A percentile compares a stretch with the other conserved stretches of the same genome.
These are phyloP conservation scores for Candida taoyuanica DNA, from an alignment of 805 yeast species.

Conservation along the genomic window DNA sequence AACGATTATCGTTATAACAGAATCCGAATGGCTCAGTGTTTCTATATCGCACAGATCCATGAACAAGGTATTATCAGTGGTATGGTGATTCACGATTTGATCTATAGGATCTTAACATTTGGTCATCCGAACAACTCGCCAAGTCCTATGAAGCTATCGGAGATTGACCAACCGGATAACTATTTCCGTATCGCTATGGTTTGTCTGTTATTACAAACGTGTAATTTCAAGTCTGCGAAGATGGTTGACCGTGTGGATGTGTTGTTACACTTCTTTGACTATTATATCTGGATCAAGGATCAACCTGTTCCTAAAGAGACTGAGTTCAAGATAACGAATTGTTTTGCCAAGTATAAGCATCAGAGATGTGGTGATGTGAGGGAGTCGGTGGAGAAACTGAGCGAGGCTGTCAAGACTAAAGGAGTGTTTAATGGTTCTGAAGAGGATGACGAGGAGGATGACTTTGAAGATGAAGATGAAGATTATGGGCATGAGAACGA, in stretches of 20 bases:
- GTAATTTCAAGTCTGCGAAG: constrained; percentile 15
- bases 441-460: constrained; percentile 21
- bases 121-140: constrained; percentile 67
- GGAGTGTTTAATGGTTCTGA: constrained; percentile 3
- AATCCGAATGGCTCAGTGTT: constrained; percentile 54
- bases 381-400: constrained; percentile 41
- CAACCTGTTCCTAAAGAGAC: constrained; percentile 62
- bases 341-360: constrained; percentile 35
- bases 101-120: constrained; percentile 53
- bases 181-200: constrained; percentile 67
- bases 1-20: constrained; percentile 58
- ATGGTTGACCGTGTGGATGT: constrained; percentile 28
- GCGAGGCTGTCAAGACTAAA: constrained; percentile 25
- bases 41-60: constrained; percentile 54
- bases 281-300: constrained; percentile 57
- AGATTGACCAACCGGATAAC: constrained; percentile 59
- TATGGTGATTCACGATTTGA: constrained; percentile 43
- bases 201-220: constrained; percentile 36
- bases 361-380: constrained; percentile 33
- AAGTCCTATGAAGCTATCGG: constrained; percentile 33
- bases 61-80: constrained; percentile 43
- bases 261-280: constrained; percentile 62
- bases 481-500: constrained; percentile 27
- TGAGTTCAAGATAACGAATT: constrained; percentile 45
- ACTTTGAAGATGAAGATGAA: constrained; percentile 21